Conservation (phyloP, 2,329 filamentous ascomycete genomes). For the Fusarium phyllophilum region DNA sequence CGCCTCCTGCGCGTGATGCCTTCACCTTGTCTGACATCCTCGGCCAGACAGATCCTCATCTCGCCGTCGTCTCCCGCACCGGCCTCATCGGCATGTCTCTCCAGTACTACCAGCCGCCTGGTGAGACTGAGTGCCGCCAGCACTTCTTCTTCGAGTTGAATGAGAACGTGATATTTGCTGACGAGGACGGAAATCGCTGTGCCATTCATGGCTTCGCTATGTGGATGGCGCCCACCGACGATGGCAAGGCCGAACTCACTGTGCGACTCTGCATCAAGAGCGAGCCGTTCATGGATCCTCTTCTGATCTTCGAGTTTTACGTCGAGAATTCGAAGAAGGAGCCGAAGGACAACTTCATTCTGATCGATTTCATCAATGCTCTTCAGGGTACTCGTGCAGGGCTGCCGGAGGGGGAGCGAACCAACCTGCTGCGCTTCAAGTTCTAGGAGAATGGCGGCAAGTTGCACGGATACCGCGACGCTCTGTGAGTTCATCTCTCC, state of each 20-base stretch:
- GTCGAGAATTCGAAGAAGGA: neutral
- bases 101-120: neutral
- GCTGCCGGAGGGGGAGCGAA: neutral
- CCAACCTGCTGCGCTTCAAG: slow-evolving; percentile 7
- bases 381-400: neutral
- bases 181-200: neutral
- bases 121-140: neutral
- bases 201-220: slow-evolving; percentile 4
- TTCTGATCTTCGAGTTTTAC: slow-evolving; percentile 9
- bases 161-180: neutral
- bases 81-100: neutral
- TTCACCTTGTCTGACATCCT: slow-evolving; percentile 11
- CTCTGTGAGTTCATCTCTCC: neutral
- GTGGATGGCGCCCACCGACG: slow-evolving; percentile 1
- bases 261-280: neutral
- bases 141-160: slow-evolving; percentile 8
- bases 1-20: neutral
- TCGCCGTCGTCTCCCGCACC: neutral
- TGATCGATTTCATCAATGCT: slow-evolving; percentile 11
- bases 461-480: slow-evolving; percentile 1
- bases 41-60: neutral
- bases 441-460: neutral
- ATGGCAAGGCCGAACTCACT: neutral
- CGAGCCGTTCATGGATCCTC: neutral
- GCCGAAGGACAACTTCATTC: neutral